Evolutionary conservation across 2,329 filamentous ascomycete species (phyloP).

Genomic region (Aulographum hederae): DNA sequence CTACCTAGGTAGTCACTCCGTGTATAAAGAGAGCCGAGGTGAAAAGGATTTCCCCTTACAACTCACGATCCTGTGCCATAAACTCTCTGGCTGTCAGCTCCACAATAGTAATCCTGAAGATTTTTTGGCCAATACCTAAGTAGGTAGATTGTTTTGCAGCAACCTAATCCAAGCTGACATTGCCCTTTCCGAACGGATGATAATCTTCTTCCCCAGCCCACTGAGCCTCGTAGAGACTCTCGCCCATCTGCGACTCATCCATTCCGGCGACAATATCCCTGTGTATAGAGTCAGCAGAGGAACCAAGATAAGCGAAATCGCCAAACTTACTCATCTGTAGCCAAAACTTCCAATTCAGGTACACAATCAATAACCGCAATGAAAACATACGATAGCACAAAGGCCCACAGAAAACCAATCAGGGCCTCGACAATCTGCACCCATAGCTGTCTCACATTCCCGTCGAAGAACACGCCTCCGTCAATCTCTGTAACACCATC

Average conservation of each 20-base stretch:
- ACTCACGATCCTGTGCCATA: no score
- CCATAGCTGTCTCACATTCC: conserved; percentile 29
- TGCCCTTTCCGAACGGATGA: conserved; percentile 14
- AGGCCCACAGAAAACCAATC: conserved; percentile 33
- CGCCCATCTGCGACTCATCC: conserved; percentile 32
- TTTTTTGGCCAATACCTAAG: no score
- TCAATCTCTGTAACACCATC: conserved; percentile 30
- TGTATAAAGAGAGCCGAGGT: no score
- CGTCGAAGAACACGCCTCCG: conserved; percentile 35
- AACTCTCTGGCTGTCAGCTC: no score
- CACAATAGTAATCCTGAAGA: no score
- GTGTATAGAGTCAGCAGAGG: neutral
- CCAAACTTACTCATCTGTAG: conserved; percentile 31
- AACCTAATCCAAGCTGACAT: conserved; percentile 5
- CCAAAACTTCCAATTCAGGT: conserved; percentile 33
- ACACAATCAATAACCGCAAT: conserved; percentile 34
- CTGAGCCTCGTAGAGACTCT: conserved; percentile 22
- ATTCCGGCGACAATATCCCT: conserved; percentile 29
- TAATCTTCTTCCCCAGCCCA: conserved; percentile 18
- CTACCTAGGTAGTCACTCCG: no score
- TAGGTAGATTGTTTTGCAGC: no score
- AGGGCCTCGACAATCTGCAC: conserved; percentile 32
- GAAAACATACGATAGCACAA: conserved; percentile 28
- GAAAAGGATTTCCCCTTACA: no score
- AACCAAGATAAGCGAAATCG: neutral